Base-by-base conservation (phyloP, 768 basidiomycete species). In the Boletus rufocinnamomeus region DNA sequence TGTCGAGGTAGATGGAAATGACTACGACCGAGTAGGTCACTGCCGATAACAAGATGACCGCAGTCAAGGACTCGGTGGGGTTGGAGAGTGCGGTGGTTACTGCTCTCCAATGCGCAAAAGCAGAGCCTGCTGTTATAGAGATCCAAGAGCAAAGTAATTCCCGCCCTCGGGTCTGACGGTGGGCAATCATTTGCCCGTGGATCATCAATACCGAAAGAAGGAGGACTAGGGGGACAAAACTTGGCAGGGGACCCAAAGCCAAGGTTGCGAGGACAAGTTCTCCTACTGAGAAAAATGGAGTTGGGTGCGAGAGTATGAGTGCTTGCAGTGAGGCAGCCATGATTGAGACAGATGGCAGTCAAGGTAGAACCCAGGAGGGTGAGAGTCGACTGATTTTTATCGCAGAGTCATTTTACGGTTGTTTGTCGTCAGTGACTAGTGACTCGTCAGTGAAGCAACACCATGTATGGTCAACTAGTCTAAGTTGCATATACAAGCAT, bases 61-160 rank as follows among this genome's bases (percentile, higher is more conserved):
- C 75, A 5, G 72, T n/a, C 21, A 89, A 17, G 0, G 89, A 86
- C 17, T 75, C 66, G 4, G 74, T 60, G 11, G 80, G 61, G 3
- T 79, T 82, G 0, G 87, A 87, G 9, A 90, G 74, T 0, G 89
- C 87, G 50, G 80, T 65, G 16, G 77, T 55, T 6, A 83, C 81
- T 7, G 84, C 78, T 19, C 69, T 64, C 28, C 77, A 60, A 48
- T 79, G 79, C 0, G 78, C 78, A 6, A 82, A 6, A 1, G 78
- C 69, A 5, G 78, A 76, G 0, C 77, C 82, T 0, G 73, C 19
- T 1, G 81, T 70, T 2, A 86, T 68, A 1, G 66, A 65, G 14
- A 75, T 23, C 57, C 70, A 76, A 62, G 56, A 83, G 70, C 40
- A 78, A 57, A 56, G 56, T 2, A 32, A 69, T 62, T 74, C 69